These are phyloP conservation scores for Anacardium occidentale DNA, from an alignment of 345 rosid genomes.

Conservation along the genomic window DNA sequence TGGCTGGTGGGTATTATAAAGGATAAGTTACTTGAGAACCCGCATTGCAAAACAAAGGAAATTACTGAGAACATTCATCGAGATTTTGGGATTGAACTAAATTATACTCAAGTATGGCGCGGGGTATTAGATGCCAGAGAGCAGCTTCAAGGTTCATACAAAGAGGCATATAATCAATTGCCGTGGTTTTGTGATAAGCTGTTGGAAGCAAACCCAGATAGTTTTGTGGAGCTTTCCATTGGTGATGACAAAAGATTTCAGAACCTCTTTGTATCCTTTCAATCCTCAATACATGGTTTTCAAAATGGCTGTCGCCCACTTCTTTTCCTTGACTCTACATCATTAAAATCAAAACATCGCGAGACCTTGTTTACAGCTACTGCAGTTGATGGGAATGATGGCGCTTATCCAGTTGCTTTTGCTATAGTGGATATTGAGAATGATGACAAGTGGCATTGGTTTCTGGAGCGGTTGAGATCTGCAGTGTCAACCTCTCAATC, in stretches of 20 bases:
- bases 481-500: constrained; percentile 49
- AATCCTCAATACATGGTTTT: constrained; percentile 65
- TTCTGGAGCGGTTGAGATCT: constrained; percentile 63
- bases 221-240: constrained; percentile 48
- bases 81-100: constrained; percentile 79
- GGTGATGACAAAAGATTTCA: constrained; percentile 66
- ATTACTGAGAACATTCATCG: constrained; percentile 56
- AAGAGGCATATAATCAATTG: constrained; percentile 65
- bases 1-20: constrained; percentile 84
- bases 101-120: constrained; percentile 81
- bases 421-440: constrained; percentile 78
- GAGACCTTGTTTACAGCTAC: constrained; percentile 78
- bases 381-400: constrained; percentile 84
- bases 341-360: constrained; percentile 70
- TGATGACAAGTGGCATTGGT: constrained; percentile 80
- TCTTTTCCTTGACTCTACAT: constrained; percentile 71
- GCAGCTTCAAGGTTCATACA: constrained; percentile 78
- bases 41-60: constrained; percentile 76
- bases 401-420: constrained; percentile 69
- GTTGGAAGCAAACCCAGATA: constrained; percentile 74
- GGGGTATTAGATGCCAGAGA: constrained; percentile 82
- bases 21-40: constrained; percentile 71
- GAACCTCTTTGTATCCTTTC: constrained; percentile 68
- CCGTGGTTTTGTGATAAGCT: constrained; percentile 68
- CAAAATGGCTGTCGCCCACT: constrained; percentile 82